These are phyloP conservation scores for Salmacisia buchloeana DNA, from an alignment of 1,284 basidiomycete species.

Conservation along the genomic window DNA sequence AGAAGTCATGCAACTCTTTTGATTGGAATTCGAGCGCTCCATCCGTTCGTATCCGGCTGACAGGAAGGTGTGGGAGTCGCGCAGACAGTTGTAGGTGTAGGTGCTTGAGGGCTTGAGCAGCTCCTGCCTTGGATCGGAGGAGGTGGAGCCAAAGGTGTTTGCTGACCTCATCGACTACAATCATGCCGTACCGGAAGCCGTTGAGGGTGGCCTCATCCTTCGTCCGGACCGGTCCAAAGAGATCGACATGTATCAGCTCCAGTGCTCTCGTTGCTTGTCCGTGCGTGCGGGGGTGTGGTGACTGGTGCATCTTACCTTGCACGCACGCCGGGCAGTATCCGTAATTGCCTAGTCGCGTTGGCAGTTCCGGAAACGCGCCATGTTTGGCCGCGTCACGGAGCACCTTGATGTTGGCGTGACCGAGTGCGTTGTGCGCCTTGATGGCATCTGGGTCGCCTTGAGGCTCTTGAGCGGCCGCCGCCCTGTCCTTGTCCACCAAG, in stretches of 20 bases:
- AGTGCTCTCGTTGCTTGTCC: background rate
- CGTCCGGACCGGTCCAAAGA: background rate
- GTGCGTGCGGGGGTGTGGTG: background rate
- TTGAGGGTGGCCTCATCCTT: background rate
- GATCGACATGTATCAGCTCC: slow-evolving; percentile 3
- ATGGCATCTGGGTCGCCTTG: background rate
- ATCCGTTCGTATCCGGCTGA: slow-evolving; percentile 2
- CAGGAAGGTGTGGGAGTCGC: background rate
- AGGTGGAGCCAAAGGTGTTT: background rate
- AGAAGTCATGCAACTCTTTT: background rate
- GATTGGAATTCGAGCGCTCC: slow-evolving; percentile 1
- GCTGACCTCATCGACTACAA: background rate
- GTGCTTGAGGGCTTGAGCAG: background rate
- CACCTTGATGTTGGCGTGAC: background rate
- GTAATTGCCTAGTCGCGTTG: background rate
- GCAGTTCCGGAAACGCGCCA: background rate
- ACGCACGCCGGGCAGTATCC: background rate
- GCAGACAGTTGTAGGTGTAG: background rate
- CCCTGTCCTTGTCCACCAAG: background rate
- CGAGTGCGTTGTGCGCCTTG: background rate
- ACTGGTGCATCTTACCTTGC: background rate
- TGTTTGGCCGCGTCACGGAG: background rate
- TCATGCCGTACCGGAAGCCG: background rate
- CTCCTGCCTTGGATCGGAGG: background rate
- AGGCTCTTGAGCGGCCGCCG: background rate